Percentiles rank a stretch among this genome's conserved stretches.
phyloP scores from a whole-genome alignment of 2,329 filamentous ascomycete genomes.

The Pseudogymnoascus sp. region DNA sequence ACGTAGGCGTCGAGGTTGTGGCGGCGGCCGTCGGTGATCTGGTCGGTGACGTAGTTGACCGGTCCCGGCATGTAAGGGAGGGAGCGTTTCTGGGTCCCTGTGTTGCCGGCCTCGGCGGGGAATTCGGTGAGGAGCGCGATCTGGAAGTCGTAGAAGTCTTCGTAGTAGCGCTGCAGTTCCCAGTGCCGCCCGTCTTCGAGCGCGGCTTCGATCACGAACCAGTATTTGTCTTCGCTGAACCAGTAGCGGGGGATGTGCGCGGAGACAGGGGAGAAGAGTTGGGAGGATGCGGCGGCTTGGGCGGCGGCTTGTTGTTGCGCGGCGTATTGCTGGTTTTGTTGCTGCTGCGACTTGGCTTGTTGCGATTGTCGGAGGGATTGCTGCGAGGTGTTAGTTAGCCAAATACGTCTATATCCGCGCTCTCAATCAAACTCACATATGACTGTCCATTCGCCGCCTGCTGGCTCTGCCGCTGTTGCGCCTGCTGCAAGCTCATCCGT shows the following conservation, averaged over 20 bases:
- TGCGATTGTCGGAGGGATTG: slow-evolving; percentile 21
- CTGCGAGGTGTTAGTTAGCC: slow-evolving; percentile 12
- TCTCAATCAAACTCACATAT: slow-evolving; percentile 35
- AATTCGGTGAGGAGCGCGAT: slow-evolving; percentile 90
- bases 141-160: slow-evolving; percentile 98
- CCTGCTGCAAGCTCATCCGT: slow-evolving; percentile 67
- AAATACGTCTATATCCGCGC: background rate
- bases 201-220: slow-evolving; percentile 91
- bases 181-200: slow-evolving; percentile 87
- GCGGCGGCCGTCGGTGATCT: slow-evolving; percentile 85
- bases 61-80: slow-evolving; percentile 97
- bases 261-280: slow-evolving; percentile 67
- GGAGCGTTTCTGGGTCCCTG: slow-evolving; percentile 68
- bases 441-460: slow-evolving; percentile 41
- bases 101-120: slow-evolving; percentile 86
- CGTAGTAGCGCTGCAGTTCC: slow-evolving; percentile 91
- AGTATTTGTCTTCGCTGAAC: slow-evolving; percentile 96
- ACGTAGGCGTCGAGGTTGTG: slow-evolving; percentile 95
- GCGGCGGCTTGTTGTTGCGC: slow-evolving; percentile 37
- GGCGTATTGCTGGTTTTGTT: slow-evolving; percentile 33
- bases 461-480: slow-evolving; percentile 37
- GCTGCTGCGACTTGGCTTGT: slow-evolving; percentile 19
- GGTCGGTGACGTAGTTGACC: slow-evolving; percentile 96
- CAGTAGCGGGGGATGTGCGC: slow-evolving; percentile 89
- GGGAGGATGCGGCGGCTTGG: slow-evolving; percentile 38